phyloP scores from a whole-genome alignment of 2,329 filamentous ascomycete species.

The Aureobasidium sp. region DNA sequence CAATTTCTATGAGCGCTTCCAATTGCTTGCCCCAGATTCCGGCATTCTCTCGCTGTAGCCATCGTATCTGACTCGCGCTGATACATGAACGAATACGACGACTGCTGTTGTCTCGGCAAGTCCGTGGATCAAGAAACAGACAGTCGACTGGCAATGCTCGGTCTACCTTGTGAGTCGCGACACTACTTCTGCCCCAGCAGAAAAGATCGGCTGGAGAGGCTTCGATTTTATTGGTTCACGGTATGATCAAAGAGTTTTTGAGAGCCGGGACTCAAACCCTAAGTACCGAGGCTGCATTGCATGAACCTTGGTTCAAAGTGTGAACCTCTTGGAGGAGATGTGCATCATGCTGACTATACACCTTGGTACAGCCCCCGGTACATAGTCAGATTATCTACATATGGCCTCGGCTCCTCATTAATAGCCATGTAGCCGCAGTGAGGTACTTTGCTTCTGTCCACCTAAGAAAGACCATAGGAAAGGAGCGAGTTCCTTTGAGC shows the following conservation, averaged over 20 bases:
- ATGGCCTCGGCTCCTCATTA: not conserved
- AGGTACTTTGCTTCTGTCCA: too few species aligned
- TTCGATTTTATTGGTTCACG: not conserved
- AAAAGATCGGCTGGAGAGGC: not conserved
- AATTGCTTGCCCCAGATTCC: not conserved
- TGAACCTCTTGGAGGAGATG: not conserved
- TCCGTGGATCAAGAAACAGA: not conserved
- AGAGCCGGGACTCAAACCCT: not conserved
- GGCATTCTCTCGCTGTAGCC: not conserved
- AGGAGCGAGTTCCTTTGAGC: not conserved
- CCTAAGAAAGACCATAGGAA: not conserved
- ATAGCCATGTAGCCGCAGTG: not conserved
- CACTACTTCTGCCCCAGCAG: conserved; percentile 1
- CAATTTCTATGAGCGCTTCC: not conserved
- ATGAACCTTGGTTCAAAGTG: not conserved
- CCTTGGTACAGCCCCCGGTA: not conserved
- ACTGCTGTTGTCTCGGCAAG: not conserved
- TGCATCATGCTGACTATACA: not conserved
- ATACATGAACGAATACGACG: not conserved
- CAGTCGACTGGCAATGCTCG: not conserved
- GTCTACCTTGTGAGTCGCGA: not conserved
- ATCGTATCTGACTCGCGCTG: not conserved
- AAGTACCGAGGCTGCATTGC: conserved; percentile 6
- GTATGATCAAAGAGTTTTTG: not conserved
- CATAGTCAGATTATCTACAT: not conserved